Evolutionary conservation across 441 rosid genomes (phyloP).

Genomic region (Breynia disticha): DNA sequence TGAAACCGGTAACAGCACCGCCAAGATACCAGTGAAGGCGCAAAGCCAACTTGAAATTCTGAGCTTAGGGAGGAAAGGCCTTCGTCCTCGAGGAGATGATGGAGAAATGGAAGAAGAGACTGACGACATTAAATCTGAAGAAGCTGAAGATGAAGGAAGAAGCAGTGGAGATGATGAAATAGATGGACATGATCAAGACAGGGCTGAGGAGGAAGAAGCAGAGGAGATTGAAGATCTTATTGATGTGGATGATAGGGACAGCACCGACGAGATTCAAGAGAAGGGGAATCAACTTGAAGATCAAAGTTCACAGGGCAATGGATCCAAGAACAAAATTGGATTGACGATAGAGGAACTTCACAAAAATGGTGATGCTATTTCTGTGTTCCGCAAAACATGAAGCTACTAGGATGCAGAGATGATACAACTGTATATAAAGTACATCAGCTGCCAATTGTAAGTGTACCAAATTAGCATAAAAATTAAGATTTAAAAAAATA

Average conservation of each 20-base stretch:
- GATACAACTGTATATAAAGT: too few species aligned
- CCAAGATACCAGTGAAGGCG: conserved; percentile 8
- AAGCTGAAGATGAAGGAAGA: conserved; percentile 29
- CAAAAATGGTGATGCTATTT: conserved; percentile 21
- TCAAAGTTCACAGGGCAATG: conserved; percentile 15
- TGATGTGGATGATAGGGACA: conserved; percentile 44
- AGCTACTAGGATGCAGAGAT: too few species aligned
- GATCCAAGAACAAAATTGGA: conserved; percentile 6
- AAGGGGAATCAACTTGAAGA: conserved; percentile 17
- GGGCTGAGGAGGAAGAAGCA: conserved; percentile 36
- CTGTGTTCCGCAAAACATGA: conserved; percentile 10
- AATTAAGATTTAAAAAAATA: too few species aligned
- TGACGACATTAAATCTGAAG: conserved; percentile 23
- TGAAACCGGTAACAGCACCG: conserved; percentile 10
- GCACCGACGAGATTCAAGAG: conserved; percentile 23
- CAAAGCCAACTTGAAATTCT: conserved; percentile 9
- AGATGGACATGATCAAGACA: conserved; percentile 33
- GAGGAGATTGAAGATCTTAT: conserved; percentile 54
- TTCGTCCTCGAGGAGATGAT: conserved; percentile 15
- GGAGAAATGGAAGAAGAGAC: conserved; percentile 15
- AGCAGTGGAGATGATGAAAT: conserved; percentile 38
- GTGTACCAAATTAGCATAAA: too few species aligned
- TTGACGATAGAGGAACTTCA: conserved; percentile 17
- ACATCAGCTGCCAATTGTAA: too few species aligned
- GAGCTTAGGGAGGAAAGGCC: conserved; percentile 48